Base-by-base conservation (phyloP, 2,329 filamentous ascomycete species). In the Fusarium vanettenii region DNA sequence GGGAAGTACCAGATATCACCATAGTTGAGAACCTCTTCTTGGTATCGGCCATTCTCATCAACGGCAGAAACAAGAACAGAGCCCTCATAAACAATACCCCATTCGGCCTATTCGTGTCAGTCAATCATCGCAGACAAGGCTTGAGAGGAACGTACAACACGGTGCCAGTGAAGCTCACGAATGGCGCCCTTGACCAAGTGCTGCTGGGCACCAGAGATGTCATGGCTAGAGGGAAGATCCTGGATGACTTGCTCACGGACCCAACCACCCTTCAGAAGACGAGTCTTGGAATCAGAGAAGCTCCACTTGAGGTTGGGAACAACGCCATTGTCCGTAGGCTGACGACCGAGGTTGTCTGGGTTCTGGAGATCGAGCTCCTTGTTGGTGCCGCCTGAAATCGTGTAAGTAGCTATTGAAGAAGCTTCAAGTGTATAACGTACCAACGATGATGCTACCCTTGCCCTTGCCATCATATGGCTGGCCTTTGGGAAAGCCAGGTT, bases 1-100 rank as follows among this genome's bases (percentile, higher is more conserved):
- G 91, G 91, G 75, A 92, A 92, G 79, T 92, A 92, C 90, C 91
- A 93, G 56, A 92, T 89, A 69, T 93, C 91, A 18, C 91, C 91
- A 56, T 87, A 90, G 59, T 86, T 86, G 14, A 92, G 86, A 66
- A 85, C 87, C 68, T 89, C 87, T 29, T 86, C 84, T 76, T 89
- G 84, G 77, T 89, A 88, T 57, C 86, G 80, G 35, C 91, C 91
- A 37, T 90, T 82, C 78, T 92, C 89, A 70, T 93, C 89, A 5
- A 93, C 90, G 1, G 89, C 90, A 2, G 89, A 90, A 25, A 92
- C 80, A 6, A 89, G 79, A 7, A 93, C 85, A 2, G 86, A 86
- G 6, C 91, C 91, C 2, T 80, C 80, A 60, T 90, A 92, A 0
- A 93, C 86, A 69, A 91, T 89, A 1, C 90, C 91, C 91, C 91